These are phyloP conservation scores for Malus hybrid DNA, from an alignment of 331 rosid species.

Conservation along the genomic window DNA sequence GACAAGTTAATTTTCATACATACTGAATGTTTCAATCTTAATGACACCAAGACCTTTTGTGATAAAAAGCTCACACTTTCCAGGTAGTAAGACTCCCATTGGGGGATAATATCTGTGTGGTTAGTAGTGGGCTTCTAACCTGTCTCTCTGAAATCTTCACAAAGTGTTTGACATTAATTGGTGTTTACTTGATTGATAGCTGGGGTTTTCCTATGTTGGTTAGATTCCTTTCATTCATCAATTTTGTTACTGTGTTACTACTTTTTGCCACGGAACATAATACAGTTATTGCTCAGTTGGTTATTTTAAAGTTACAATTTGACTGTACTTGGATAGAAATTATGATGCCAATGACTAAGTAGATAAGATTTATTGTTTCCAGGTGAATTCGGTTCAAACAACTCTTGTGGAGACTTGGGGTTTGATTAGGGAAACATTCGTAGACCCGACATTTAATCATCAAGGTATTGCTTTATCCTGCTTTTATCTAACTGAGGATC, in stretches of 20 bases:
- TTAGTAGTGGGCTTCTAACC: neutral
- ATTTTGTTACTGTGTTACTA: neutral
- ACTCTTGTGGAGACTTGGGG: conserved; percentile 99
- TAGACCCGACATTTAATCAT: conserved; percentile 91
- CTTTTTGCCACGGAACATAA: neutral
- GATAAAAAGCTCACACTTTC: neutral
- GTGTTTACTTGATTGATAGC: neutral
- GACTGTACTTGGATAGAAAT: neutral
- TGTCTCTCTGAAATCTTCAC: neutral
- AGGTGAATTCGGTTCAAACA: conserved; percentile 97
- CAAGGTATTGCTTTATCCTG: conserved; percentile 51
- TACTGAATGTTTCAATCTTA: neutral
- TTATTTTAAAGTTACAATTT: neutral
- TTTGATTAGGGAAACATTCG: conserved; percentile 83
- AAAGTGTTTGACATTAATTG: neutral
- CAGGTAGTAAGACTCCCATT: neutral
- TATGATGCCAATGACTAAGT: neutral
- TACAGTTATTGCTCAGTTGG: neutral
- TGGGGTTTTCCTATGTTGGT: neutral
- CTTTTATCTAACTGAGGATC: neutral
- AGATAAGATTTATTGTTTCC: conserved; percentile 4
- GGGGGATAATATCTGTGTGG: neutral
- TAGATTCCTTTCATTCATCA: neutral
- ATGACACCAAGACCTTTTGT: neutral
- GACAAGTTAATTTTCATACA: neutral